These are phyloP conservation scores for Verticillium klebahnii DNA, from an alignment of 2,329 filamentous ascomycete genomes.

Conservation along the genomic window DNA sequence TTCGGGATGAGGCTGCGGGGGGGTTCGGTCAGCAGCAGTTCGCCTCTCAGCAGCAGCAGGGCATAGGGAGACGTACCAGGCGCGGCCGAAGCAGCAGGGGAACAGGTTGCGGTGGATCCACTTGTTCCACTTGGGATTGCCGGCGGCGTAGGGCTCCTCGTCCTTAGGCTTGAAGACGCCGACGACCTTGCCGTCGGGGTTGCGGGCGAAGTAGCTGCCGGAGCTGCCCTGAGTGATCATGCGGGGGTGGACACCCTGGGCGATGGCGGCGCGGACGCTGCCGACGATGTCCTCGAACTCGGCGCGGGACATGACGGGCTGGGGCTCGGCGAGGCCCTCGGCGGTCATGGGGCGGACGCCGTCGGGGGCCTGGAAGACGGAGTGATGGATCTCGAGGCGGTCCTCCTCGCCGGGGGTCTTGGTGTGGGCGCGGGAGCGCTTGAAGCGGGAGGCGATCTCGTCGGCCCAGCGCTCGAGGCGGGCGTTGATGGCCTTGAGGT, in stretches of 20 bases:
- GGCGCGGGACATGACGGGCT: conserved; percentile 66
- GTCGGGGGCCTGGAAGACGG: conserved; percentile 91
- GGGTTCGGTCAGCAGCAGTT: conserved; percentile 7
- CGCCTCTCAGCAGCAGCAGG: neutral
- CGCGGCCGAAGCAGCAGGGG: conserved; percentile 92
- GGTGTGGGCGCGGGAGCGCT: conserved; percentile 71
- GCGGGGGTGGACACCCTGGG: conserved; percentile 85
- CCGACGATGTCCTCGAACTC: conserved; percentile 88
- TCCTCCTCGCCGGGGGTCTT: conserved; percentile 63
- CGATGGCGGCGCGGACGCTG: conserved; percentile 84
- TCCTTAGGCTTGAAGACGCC: conserved; percentile 99
- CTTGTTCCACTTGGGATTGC: conserved; percentile 99
- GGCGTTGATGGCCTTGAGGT: conserved; percentile 97
- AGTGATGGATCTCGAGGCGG: conserved; percentile 91
- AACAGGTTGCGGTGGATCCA: conserved; percentile 98
- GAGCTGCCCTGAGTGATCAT: conserved; percentile 98
- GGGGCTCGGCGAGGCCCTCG: conserved; percentile 62
- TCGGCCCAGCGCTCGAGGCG: conserved; percentile 94
- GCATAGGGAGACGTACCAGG: conserved; percentile 52
- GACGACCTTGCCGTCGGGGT: conserved; percentile 86
- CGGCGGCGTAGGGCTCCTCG: conserved; percentile 93
- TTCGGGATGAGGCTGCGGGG: conserved; percentile 77
- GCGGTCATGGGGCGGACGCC: conserved; percentile 76
- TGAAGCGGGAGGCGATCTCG: conserved; percentile 96
- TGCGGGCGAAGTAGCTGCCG: conserved; percentile 94